Conservation (phyloP, 2,329 filamentous ascomycete species). For the Cercospora canescens region DNA sequence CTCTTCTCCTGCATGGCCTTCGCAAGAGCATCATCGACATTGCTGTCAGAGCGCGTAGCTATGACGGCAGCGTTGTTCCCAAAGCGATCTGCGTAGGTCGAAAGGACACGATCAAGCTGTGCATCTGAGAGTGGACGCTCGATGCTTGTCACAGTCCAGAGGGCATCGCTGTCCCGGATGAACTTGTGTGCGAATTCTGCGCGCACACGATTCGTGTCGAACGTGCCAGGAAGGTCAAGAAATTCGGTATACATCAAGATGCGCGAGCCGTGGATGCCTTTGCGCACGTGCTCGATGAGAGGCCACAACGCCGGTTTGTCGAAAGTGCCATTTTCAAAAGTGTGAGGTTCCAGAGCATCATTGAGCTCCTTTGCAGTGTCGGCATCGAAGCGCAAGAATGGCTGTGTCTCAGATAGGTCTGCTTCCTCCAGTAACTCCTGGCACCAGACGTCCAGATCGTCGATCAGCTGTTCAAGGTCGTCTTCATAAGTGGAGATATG, state of each 20-base stretch:
- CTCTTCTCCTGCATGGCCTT: slow-evolving; percentile 11
- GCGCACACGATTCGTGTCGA: slow-evolving; percentile 27
- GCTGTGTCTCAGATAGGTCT: background rate
- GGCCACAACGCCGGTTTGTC: slow-evolving; percentile 26
- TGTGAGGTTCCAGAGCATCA: slow-evolving; percentile 19
- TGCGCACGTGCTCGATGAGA: slow-evolving; percentile 25
- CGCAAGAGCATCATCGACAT: slow-evolving; percentile 17
- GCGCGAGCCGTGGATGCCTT: slow-evolving; percentile 21
- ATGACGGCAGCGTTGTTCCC: slow-evolving; percentile 24
- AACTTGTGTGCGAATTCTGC: slow-evolving; percentile 21
- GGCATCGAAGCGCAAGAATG: slow-evolving; percentile 15
- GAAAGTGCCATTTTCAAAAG: slow-evolving; percentile 5
- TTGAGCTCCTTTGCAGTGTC: slow-evolving; percentile 15
- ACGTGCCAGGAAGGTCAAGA: slow-evolving; percentile 30
- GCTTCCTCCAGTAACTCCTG: background rate
- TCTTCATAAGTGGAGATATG: background rate
- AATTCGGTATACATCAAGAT: slow-evolving; percentile 25
- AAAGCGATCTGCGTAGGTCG: slow-evolving; percentile 24
- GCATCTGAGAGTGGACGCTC: slow-evolving; percentile 23
- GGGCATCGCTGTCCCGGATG: slow-evolving; percentile 24
- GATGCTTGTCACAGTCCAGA: slow-evolving; percentile 26
- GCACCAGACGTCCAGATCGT: background rate
- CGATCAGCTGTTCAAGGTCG: background rate
- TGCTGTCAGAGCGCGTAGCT: slow-evolving; percentile 24
- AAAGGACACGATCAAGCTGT: slow-evolving; percentile 17